These are phyloP conservation scores for Suillus ampliporus DNA, from an alignment of 768 basidiomycete species.

Conservation along the genomic window DNA sequence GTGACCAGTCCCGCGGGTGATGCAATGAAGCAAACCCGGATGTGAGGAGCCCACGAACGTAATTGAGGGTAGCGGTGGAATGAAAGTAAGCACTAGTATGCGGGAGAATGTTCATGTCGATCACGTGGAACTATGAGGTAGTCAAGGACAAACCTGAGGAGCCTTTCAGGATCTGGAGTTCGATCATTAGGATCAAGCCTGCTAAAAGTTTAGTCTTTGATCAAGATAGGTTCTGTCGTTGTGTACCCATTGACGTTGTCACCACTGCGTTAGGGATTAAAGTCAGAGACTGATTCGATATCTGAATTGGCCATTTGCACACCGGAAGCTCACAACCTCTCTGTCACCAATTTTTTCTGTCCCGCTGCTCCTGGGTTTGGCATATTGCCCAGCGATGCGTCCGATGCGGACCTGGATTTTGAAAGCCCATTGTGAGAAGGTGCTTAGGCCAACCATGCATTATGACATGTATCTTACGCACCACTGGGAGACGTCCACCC, in stretches of 20 bases:
- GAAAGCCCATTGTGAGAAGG: constrained; percentile 11
- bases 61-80: constrained; percentile 91
- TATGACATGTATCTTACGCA: constrained; percentile 42
- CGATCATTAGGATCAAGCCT: constrained; percentile 79
- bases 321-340: constrained; percentile 89
- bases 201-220: constrained; percentile 12
- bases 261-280: constrained; percentile 56
- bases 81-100: constrained; percentile 88
- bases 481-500: constrained; percentile 93
- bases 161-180: constrained; percentile 86
- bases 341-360: constrained; percentile 79
- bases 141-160: constrained; percentile 64
- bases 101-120: constrained; percentile 17
- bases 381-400: constrained; percentile 95
- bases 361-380: constrained; percentile 87
- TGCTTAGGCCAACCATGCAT: neutral
- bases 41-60: constrained; percentile 84
- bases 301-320: constrained; percentile 10
- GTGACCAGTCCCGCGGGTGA: constrained; percentile 90
- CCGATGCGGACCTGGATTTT: constrained; percentile 71
- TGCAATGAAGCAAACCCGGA: constrained; percentile 95
- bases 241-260: constrained; percentile 94
- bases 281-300: constrained; percentile 1
- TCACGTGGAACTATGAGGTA: neutral
- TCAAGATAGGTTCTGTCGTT: neutral